Evolutionary conservation across 2,329 filamentous ascomycete genomes (phyloP).

Genomic region (Acephala macrosclerotiorum): DNA sequence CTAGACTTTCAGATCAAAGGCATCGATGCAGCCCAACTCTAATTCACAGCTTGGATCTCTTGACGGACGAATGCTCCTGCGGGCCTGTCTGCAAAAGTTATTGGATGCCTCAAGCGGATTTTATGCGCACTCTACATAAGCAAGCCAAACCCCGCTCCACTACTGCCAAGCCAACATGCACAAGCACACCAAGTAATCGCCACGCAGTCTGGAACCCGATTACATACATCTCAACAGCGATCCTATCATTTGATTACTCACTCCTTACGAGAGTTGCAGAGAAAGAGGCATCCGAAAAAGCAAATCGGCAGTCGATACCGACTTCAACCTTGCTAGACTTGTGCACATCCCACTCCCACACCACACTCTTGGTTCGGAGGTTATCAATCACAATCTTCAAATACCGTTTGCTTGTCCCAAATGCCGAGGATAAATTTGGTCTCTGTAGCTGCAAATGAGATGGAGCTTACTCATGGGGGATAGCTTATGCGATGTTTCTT

Average conservation of each 20-base stretch:
- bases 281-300: background rate
- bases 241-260: constrained; percentile 1
- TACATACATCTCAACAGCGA: background rate
- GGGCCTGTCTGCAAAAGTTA: background rate
- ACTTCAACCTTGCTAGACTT: background rate
- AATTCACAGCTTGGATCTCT: background rate
- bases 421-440: background rate
- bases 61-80: background rate
- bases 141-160: constrained; percentile 1
- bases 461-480: background rate
- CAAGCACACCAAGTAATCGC: background rate
- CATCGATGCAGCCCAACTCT: too few relatives aligned
- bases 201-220: background rate
- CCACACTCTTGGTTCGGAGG: background rate
- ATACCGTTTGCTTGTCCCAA: background rate
- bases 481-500: background rate
- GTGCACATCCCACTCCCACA: background rate
- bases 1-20: background rate
- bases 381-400: background rate
- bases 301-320: constrained; percentile 8
- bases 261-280: constrained; percentile 2
- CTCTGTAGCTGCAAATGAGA: background rate
- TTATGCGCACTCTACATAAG: constrained; percentile 5
- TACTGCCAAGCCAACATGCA: background rate
- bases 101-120: background rate